Evolutionary conservation across 441 rosid genomes (phyloP).

Genomic region (Flueggea neowawraea): DNA sequence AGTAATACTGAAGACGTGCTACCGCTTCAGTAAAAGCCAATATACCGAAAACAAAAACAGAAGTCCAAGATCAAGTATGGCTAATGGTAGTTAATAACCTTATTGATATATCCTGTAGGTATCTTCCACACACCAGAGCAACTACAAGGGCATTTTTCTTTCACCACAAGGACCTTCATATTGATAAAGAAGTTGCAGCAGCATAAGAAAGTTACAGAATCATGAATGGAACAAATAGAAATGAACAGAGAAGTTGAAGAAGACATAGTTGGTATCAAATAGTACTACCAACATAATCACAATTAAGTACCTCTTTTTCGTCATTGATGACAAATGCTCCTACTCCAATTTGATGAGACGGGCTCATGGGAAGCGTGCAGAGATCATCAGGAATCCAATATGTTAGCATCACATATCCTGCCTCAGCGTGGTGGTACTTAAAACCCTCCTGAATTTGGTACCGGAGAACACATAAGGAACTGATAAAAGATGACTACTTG

Average conservation of each 20-base stretch:
- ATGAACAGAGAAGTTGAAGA: not conserved
- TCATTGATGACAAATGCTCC: slow-evolving; percentile 43
- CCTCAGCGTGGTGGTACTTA: slow-evolving; percentile 42
- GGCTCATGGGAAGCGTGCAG: slow-evolving; percentile 37
- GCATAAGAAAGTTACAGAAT: too few relatives aligned
- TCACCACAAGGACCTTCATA: slow-evolving; percentile 41
- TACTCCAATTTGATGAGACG: slow-evolving; percentile 43
- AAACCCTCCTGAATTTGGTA: slow-evolving; percentile 34
- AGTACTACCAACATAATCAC: too few relatives aligned
- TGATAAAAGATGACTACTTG: too few relatives aligned
- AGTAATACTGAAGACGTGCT: too few relatives aligned
- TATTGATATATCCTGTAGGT: slow-evolving; percentile 44
- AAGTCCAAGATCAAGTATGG: too few relatives aligned
- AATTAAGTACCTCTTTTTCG: slow-evolving; percentile 27
- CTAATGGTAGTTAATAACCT: slow-evolving; percentile 18
- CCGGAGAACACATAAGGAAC: too few relatives aligned
- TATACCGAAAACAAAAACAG: too few relatives aligned
- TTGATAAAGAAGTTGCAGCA: too few relatives aligned
- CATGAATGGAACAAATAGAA: not conserved
- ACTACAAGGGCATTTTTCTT: slow-evolving; percentile 38
- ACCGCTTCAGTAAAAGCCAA: too few relatives aligned
- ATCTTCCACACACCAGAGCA: slow-evolving; percentile 48
- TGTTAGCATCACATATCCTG: slow-evolving; percentile 38
- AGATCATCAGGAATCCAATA: slow-evolving; percentile 40
- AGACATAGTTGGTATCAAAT: not conserved